Conservation (phyloP, 176 grass and related monocot species). For the Phoenix roebelenii region DNA sequence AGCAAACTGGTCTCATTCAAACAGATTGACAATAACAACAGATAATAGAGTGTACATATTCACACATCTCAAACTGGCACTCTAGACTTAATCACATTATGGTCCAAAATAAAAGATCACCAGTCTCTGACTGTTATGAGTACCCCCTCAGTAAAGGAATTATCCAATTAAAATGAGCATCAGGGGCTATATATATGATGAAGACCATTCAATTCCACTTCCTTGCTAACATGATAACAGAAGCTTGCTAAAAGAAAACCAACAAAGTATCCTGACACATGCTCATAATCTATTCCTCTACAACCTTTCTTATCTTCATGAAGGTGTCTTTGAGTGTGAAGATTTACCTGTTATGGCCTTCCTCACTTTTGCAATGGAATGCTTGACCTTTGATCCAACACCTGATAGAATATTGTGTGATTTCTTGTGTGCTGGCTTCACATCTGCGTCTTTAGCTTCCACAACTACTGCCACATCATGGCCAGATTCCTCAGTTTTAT, state of each 20-base stretch:
- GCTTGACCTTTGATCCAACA: constrained; percentile 83
- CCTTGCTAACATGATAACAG: too few species aligned
- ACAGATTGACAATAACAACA: too few species aligned
- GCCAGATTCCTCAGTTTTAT: constrained; percentile 17
- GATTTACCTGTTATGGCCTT: constrained; percentile 82
- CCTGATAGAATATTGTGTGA: constrained; percentile 60
- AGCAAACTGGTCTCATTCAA: too few species aligned
- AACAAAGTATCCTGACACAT: constrained; percentile 7
- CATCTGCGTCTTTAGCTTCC: constrained; percentile 36
- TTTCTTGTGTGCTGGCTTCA: constrained; percentile 57
- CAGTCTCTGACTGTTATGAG: too few species aligned
- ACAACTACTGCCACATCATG: not conserved
- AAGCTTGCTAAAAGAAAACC: not conserved
- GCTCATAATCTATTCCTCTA: constrained; percentile 14
- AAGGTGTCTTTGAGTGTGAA: constrained; percentile 35
- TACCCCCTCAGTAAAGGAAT: too few species aligned
- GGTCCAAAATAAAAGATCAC: too few species aligned
- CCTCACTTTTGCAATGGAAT: constrained; percentile 77
- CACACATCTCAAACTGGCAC: too few species aligned
- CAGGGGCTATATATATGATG: too few species aligned
- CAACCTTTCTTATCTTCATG: constrained; percentile 30
- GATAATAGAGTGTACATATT: too few species aligned
- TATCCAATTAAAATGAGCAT: too few species aligned
- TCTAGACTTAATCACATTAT: too few species aligned
- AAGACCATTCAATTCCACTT: too few species aligned